Percentiles rank a stretch among this genome's conserved stretches.
Conservation (phyloP, 73 alveolate species). For the Paramecium sonneborni region DNA sequence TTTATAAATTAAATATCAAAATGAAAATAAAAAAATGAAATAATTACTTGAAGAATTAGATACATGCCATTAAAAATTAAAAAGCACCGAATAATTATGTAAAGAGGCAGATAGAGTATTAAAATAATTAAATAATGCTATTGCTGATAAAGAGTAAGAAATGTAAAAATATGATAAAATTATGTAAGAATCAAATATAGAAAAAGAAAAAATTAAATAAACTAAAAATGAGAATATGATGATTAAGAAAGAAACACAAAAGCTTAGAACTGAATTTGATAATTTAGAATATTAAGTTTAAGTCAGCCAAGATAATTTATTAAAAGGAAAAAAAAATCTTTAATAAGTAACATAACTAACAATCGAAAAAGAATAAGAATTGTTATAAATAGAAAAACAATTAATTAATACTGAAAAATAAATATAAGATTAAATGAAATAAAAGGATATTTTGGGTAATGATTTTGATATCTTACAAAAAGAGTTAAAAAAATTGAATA, state of each 20-base stretch:
- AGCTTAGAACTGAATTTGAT: neutral
- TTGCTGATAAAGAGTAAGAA: slow-evolving; percentile 34
- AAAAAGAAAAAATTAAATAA: slow-evolving; percentile 10
- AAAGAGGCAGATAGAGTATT: slow-evolving; percentile 24
- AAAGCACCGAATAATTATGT: slow-evolving; percentile 35
- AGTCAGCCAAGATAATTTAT: neutral
- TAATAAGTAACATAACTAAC: slow-evolving; percentile 26
- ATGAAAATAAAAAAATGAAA: neutral
- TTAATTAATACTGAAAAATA: slow-evolving; percentile 15
- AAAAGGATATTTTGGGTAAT: neutral
- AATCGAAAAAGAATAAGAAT: slow-evolving; percentile 36
- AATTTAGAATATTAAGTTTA: neutral
- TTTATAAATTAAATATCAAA: neutral
- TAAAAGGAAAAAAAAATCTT: slow-evolving; percentile 32
- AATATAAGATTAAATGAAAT: neutral
- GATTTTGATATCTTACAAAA: neutral
- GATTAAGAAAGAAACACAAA: neutral
- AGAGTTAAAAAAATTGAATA: slow-evolving; percentile 27
- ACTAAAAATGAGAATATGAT: neutral
- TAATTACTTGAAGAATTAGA: slow-evolving; percentile 19
- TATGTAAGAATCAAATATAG: neutral
- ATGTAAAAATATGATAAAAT: slow-evolving; percentile 5
- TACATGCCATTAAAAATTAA: slow-evolving; percentile 19
- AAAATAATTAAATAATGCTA: slow-evolving; percentile 29
- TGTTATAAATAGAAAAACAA: neutral